Evolutionary conservation across 2,329 filamentous ascomycete genomes (phyloP).

Genomic region (Scedosporium dehoogii): DNA sequence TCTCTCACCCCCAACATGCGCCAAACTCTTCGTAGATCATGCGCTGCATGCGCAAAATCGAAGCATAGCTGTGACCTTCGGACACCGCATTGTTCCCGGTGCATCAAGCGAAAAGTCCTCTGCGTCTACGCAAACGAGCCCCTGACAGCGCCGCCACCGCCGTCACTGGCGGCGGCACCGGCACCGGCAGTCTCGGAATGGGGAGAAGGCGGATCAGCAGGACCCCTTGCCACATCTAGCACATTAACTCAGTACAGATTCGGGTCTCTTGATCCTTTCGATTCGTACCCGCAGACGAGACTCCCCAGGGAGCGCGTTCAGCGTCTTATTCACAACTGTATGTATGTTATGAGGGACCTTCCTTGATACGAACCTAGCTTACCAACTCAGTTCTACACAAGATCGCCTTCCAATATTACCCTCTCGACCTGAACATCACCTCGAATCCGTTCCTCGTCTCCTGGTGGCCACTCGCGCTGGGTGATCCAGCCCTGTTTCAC

Average conservation of each 20-base stretch:
- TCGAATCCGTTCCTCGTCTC: slow-evolving; percentile 50
- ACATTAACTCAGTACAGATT: slow-evolving; percentile 16
- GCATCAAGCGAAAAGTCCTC: slow-evolving; percentile 32
- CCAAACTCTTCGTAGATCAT: slow-evolving; percentile 46
- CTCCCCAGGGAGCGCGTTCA: slow-evolving; percentile 41
- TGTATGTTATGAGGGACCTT: slow-evolving; percentile 11
- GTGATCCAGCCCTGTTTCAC: slow-evolving; percentile 46
- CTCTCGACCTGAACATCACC: slow-evolving; percentile 37
- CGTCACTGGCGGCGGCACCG: not conserved
- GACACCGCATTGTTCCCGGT: slow-evolving; percentile 44
- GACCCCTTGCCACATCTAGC: slow-evolving; percentile 3
- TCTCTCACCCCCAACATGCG: slow-evolving; percentile 29
- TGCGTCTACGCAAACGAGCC: slow-evolving; percentile 48
- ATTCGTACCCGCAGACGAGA: slow-evolving; percentile 43
- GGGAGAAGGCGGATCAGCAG: not conserved
- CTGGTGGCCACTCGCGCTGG: slow-evolving; percentile 49
- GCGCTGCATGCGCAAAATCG: slow-evolving; percentile 42
- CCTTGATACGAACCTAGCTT: slow-evolving; percentile 9
- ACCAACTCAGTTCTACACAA: slow-evolving; percentile 38
- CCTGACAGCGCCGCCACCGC: slow-evolving; percentile 18
- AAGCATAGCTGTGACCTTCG: slow-evolving; percentile 47
- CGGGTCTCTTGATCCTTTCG: slow-evolving; percentile 41
- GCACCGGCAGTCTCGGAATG: slow-evolving; percentile 2
- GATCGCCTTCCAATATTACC: slow-evolving; percentile 52
- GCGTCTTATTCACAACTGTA: slow-evolving; percentile 46